Evolutionary conservation across 805 yeast species (phyloP), one percentile per base, ranked within the genome.

Genomic region (Lachancea kluyveri): DNA sequence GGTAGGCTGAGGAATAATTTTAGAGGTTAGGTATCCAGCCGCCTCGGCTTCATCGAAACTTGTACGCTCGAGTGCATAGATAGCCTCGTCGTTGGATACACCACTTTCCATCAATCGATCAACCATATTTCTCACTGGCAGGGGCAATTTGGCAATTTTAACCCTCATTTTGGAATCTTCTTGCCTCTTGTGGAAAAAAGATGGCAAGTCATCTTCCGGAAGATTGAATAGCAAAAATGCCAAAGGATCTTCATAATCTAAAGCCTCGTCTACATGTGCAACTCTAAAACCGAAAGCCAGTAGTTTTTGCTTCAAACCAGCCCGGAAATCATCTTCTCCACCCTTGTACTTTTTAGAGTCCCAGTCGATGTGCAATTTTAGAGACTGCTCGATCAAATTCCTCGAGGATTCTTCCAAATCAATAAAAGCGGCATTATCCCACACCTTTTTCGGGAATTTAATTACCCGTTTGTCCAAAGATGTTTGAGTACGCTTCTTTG

Each of bases 141-240:
- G 27, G 0, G 60, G 59, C 13, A 53, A 28, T 3, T 45, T 38
- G 4, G 57, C 39, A 20, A 69, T 59, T 39, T 71, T 81, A 24
- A 81, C 63, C 32, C 70, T 67, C 15, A 77, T 69, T 28, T 70
- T 72, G 0, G 79, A 64, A 43, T 78, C 86, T 26, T 67, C 68
- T 14, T 68, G 67, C 24, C 72, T 60, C 39, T 77, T 75, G 11
- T 69, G 66, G 46, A 82, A 82, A 28, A 66, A 62, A 0, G 59
- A 43, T 0, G 98, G 98, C 19, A 90, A 62, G 48, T 90, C 98
- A 50, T 88, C 97, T 41, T 92, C 96, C 0, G 97, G 97, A 3
- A 90, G 73, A 48, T 90, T 92, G 43, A 88, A 78, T 8, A 90
- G 59, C 12, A 90, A 67, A 64, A 60, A 64, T 0, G 68, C 62